Evolutionary conservation across 1,284 basidiomycete genomes (phyloP), one percentile per base, ranked within the genome.

Genomic region (Athelia sp.): DNA sequence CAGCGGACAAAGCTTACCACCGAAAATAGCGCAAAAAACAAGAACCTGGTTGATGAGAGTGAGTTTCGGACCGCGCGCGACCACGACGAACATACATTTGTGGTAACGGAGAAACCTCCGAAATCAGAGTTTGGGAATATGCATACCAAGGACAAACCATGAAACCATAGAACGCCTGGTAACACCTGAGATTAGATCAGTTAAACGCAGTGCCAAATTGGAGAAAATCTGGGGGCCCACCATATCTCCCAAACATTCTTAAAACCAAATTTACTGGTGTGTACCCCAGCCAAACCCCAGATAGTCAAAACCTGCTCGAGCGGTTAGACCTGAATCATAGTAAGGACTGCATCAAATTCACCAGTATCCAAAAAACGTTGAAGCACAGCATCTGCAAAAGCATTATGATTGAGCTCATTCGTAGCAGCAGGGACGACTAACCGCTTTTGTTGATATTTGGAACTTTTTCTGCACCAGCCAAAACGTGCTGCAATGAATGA

Each of bases 121-220:
- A 86, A 50, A 91, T 89, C 87, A 90, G 87, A 0, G 88, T 90
- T 66, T 90, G 86, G 61, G 83, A 82, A 58, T 88, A 86, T 26
- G 89, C 86, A 64, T 90, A 91, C 87, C 87, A 91, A 1, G 88
- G 88, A 56, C 89, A 90, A 4, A 90, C 85, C 73, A 87, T 75
- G 32, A 90, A 67, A 4, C 88, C 87, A 58, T 87, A 90, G 62
- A 80, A 88, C 3, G 77, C 82, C 57, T 86, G 84, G 58, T 84
- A 86, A 29, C 79, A 53, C 84, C 83, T 79, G 48, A 51, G 21
- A 31, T 43, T 46, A 18, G 50, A 26, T 34, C 32, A 34, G n/a
- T 34, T 40, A 40, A 21, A n/a, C 26, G 13, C 26, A n/a, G 36
- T 40, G n/a, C 36, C 36, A 40, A n/a, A 6, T 22, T 17, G 17